Conservation (phyloP, 495 filamentous ascomycete species). For the Tuber melanosporum region DNA sequence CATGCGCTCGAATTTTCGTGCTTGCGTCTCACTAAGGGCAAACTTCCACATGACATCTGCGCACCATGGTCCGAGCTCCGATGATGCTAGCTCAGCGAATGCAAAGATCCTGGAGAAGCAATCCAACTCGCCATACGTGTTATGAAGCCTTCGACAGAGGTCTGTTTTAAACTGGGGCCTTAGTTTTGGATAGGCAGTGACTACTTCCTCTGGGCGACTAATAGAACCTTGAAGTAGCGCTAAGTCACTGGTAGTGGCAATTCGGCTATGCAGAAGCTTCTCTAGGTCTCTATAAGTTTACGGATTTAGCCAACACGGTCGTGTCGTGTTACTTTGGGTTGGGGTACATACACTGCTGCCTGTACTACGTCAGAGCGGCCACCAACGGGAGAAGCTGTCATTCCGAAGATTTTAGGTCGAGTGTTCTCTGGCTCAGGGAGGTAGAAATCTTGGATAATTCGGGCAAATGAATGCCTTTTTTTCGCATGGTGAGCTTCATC, state of each 20-base stretch:
- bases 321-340: background rate
- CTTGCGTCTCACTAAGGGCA: slow-evolving; percentile 60
- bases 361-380: slow-evolving; percentile 61
- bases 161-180: slow-evolving; percentile 54
- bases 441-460: slow-evolving; percentile 88
- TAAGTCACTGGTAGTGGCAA: slow-evolving; percentile 70
- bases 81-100: slow-evolving; percentile 53
- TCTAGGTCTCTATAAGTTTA: slow-evolving; percentile 60
- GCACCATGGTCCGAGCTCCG: slow-evolving; percentile 73
- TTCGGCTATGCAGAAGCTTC: slow-evolving; percentile 65
- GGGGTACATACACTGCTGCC: slow-evolving; percentile 54
- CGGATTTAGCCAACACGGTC: slow-evolving; percentile 2
- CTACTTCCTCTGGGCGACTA: slow-evolving; percentile 55
- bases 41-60: slow-evolving; percentile 75
- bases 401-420: slow-evolving; percentile 80
- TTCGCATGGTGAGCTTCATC: slow-evolving; percentile 97
- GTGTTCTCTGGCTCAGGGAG: slow-evolving; percentile 45
- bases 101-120: slow-evolving; percentile 55
- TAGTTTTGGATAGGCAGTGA: slow-evolving; percentile 54
- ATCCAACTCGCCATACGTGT: slow-evolving; percentile 52
- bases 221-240: slow-evolving; percentile 56
- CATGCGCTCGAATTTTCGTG: slow-evolving; percentile 56
- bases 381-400: slow-evolving; percentile 98
- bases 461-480: slow-evolving; percentile 85
- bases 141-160: slow-evolving; percentile 55